Base-by-base conservation (phyloP, 495 filamentous ascomycete species). In the Tuber indicum region DNA sequence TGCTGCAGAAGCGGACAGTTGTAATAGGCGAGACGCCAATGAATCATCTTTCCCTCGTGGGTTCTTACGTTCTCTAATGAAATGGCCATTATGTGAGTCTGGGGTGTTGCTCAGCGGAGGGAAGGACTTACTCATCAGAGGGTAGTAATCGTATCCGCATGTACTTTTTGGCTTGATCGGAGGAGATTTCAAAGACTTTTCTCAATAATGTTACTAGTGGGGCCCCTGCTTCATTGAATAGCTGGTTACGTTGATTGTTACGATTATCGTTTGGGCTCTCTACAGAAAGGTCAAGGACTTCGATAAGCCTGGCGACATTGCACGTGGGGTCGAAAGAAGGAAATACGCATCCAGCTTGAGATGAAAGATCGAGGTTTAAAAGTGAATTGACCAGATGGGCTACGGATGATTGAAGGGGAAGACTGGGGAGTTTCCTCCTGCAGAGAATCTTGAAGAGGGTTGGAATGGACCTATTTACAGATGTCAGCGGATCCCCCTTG, bases 31-130 rank as follows among this genome's bases (percentile, higher is more conserved):
- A 8, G 94, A 91, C 16, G 96, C 87, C 2, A 99, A 87, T 0
- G 91, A 91, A 72, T 91, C 87, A 16, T 90, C 90, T 71, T 89
- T 88, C 45, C 96, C 96, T 17, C 98, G 91, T 0, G 93, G 92
- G 70, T 89, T 86, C 73, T 88, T 88, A n/a, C 96, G 88, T 76
- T 98, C 94, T 70, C 85, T 86, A 58, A 23, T 39, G 70, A 43
- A 36, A 66, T 19, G 10, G 14, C 4, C 14, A 66, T 42, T 39
- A 16, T 39, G 74, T 75, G 16, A 75, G 74, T 19, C 42, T 49
- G 12, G 42, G 32, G 32, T 42, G n/a, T 21, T 21, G 23, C 5
- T 10, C 9, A 23, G 26, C 42, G 26, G 43, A 16, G 62, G 52
- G 46, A 23, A n/a, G 52, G 49, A 73, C 76, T 72, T 76, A 82